Evolutionary conservation across 2,329 filamentous ascomycete species (phyloP).

Genomic region (Clonostachys rosea): DNA sequence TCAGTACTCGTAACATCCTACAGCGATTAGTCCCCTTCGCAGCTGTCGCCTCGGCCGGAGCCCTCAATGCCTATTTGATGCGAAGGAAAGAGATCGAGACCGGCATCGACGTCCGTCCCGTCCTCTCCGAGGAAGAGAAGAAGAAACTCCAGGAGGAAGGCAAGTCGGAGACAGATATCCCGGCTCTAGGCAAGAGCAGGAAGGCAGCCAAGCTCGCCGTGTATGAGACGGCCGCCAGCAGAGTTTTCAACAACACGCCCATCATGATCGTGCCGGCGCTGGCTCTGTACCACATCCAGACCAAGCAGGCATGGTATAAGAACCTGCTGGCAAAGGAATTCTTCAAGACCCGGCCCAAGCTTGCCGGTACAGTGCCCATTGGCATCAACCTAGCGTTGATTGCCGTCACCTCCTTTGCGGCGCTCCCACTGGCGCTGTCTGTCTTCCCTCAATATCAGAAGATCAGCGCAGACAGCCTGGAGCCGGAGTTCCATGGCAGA

Average conservation of each 20-base stretch:
- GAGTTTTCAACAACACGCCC: slow-evolving; percentile 89
- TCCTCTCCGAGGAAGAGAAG: slow-evolving; percentile 68
- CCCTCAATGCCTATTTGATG: slow-evolving; percentile 96
- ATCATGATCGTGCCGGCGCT: slow-evolving; percentile 96
- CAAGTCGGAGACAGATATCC: slow-evolving; percentile 58
- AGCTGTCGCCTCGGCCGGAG: slow-evolving; percentile 86
- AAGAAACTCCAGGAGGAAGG: slow-evolving; percentile 49
- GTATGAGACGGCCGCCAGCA: slow-evolving; percentile 84
- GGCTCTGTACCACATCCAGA: slow-evolving; percentile 77
- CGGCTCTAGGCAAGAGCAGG: slow-evolving; percentile 78
- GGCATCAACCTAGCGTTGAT: slow-evolving; percentile 88
- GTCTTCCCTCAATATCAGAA: slow-evolving; percentile 90
- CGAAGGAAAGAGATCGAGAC: slow-evolving; percentile 89
- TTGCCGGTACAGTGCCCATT: slow-evolving; percentile 50
- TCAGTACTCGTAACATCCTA: slow-evolving; percentile 71
- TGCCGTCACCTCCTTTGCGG: slow-evolving; percentile 79
- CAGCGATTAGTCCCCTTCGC: slow-evolving; percentile 92
- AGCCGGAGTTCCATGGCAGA: slow-evolving; percentile 79
- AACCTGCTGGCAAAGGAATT: slow-evolving; percentile 60
- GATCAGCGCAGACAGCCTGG: slow-evolving; percentile 69
- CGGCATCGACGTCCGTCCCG: slow-evolving; percentile 89
- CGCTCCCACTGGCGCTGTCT: slow-evolving; percentile 82
- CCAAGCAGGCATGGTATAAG: slow-evolving; percentile 30
- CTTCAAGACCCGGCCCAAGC: slow-evolving; percentile 70
- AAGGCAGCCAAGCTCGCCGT: slow-evolving; percentile 87